Evolutionary conservation across 1,284 basidiomycete species (phyloP), one percentile per base, ranked within the genome.

Genomic region (Rhodotorula sp.): DNA sequence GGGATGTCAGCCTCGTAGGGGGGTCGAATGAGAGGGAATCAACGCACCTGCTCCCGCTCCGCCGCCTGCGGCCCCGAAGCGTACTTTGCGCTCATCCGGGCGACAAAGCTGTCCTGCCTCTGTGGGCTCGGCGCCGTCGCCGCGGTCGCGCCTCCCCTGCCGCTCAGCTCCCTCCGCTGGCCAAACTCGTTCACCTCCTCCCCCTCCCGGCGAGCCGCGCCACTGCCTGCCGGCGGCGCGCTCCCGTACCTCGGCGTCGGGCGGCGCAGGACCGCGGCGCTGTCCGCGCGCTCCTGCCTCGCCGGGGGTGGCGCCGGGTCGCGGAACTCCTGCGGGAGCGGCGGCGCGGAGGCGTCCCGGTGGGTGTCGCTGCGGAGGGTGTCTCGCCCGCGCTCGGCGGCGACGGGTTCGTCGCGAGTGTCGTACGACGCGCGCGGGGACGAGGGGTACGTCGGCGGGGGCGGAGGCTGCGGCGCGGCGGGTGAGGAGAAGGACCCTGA

Each of bases 31-130:
- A n/a, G n/a, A n/a, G n/a, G n/a, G n/a, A n/a, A n/a, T n/a, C n/a
- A 32, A 22, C 32, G 37, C 25, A n/a, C 54, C 25, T 17, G 36
- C 54, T 46, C 9, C 61, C 3, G 36, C 10, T n/a, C 25, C 36
- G 22, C 9, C 53, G 19, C 27, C n/a, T 25, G n/a, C 44, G 19
- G 32, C 17, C 21, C n/a, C 29, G 41, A 32, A 5, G 50, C 61
- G 21, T 61, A 67, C 53, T 67, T 67, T 0, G 29, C 29, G 59
- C 59, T 61, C 66, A 67, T 67, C 34, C 46, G 21, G 34, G 59
- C 66, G 10, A 67, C 66, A 27, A 67, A 67, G 53, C 59, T 61
- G 36, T 67, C 59, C 41, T 61, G 59, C 32, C 66, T 44, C 51
- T 56, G 34, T 7, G 53, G n/a, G 5, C 21, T 27, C 29, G 50